These are phyloP conservation scores for Coprinopsis cinerea DNA, from an alignment of 768 basidiomycete genomes.

Conservation along the genomic window DNA sequence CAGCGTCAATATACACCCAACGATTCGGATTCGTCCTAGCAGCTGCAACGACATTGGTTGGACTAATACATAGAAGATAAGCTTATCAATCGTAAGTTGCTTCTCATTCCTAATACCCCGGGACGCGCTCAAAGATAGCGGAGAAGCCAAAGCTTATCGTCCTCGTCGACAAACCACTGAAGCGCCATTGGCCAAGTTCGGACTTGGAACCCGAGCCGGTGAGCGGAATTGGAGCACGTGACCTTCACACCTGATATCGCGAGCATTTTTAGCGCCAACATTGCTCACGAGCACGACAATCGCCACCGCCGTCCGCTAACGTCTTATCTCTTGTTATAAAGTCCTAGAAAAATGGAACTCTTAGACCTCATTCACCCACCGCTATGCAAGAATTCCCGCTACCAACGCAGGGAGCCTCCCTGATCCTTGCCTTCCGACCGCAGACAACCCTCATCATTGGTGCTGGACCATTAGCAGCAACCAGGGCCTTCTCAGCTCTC, in stretches of 20 bases:
- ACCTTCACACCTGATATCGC: neutral
- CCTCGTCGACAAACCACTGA: no score
- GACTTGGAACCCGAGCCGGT: neutral
- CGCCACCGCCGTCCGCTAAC: neutral
- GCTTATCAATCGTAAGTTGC: no score
- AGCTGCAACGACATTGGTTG: no score
- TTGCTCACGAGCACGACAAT: conserved; percentile 28
- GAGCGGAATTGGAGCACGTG: neutral
- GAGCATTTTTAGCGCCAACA: conserved; percentile 3
- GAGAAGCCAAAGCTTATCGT: no score
- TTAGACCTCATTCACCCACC: neutral
- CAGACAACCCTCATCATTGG: conserved; percentile 69
- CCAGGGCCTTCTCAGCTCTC: conserved; percentile 75
- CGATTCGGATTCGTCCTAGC: no score
- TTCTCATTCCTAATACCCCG: no score
- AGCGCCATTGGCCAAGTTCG: no score
- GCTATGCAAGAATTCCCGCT: conserved; percentile 28
- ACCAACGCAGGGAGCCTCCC: conserved; percentile 60
- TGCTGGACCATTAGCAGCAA: conserved; percentile 71
- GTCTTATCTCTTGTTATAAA: neutral
- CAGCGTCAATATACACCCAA: no score
- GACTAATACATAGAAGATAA: no score
- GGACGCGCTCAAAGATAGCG: no score
- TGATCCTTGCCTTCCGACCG: conserved; percentile 72
- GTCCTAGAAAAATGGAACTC: neutral